Conservation (phyloP, 805 yeast genomes). For the Starmerella ratchasimensis region DNA sequence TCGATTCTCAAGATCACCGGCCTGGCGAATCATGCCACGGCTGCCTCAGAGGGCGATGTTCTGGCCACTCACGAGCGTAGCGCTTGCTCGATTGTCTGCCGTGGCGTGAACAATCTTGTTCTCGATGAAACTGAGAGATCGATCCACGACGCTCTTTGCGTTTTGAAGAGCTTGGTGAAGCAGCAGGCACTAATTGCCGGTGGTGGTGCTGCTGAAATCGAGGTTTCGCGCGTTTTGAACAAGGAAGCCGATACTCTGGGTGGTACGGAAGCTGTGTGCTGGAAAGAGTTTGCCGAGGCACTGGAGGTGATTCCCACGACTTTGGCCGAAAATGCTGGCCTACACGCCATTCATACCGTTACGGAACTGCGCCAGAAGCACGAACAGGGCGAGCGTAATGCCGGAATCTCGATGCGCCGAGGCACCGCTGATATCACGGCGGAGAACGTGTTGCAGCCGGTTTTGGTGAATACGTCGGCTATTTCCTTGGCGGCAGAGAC, state of each 20-base stretch:
- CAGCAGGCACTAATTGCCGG: conserved; percentile 89
- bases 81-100: conserved; percentile 56
- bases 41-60: conserved; percentile 29
- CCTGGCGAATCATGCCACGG: conserved; percentile 44
- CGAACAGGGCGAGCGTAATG: conserved; percentile 76
- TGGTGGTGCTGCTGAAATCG: conserved; percentile 97
- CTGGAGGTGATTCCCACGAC: conserved; percentile 88
- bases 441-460: conserved; percentile 95
- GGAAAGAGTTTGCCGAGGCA: conserved; percentile 84
- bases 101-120: conserved; percentile 87
- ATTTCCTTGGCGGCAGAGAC: conserved; percentile 90
- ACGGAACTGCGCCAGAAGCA: conserved; percentile 86
- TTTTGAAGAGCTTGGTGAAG: conserved; percentile 72
- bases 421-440: conserved; percentile 84
- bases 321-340: conserved; percentile 88
- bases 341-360: conserved; percentile 79
- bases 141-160: conserved; percentile 94
- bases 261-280: conserved; percentile 83
- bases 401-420: conserved; percentile 93
- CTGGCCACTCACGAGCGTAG: conserved; percentile 29
- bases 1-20: conserved; percentile 67
- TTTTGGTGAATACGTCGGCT: conserved; percentile 86
- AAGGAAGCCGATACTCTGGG: conserved; percentile 53
- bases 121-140: conserved; percentile 96
- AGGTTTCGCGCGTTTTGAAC: conserved; percentile 59